Conservation (phyloP, 2,329 filamentous ascomycete genomes). For the Fusarium newnesense region DNA sequence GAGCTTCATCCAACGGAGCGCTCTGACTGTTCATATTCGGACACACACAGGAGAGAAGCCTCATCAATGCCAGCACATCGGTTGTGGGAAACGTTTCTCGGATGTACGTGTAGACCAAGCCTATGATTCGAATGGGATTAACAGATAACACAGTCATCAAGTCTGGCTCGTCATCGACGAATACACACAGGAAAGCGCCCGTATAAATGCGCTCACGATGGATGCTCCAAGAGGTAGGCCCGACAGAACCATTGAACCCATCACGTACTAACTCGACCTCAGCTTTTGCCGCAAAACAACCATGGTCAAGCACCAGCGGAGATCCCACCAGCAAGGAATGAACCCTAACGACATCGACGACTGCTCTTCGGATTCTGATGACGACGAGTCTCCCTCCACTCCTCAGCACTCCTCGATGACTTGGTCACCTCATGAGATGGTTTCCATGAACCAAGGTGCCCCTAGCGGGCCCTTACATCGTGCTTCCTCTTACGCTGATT, state of each 20-base stretch:
- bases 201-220: slow-evolving; percentile 70
- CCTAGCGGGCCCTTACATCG: slow-evolving; percentile 57
- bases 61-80: slow-evolving; percentile 72
- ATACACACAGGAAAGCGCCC: slow-evolving; percentile 76
- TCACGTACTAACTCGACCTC: slow-evolving; percentile 31
- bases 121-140: background rate
- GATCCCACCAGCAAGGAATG: slow-evolving; percentile 68
- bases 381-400: slow-evolving; percentile 68
- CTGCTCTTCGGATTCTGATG: slow-evolving; percentile 66
- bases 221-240: slow-evolving; percentile 69
- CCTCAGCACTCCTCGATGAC: slow-evolving; percentile 63
- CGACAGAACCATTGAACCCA: background rate
- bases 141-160: slow-evolving; percentile 64
- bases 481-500: slow-evolving; percentile 65
- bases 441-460: slow-evolving; percentile 51
- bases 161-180: slow-evolving; percentile 71
- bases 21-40: slow-evolving; percentile 75
- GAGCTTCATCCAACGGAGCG: slow-evolving; percentile 77
- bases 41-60: slow-evolving; percentile 79
- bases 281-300: slow-evolving; percentile 80
- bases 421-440: slow-evolving; percentile 61
- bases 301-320: slow-evolving; percentile 74
- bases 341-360: slow-evolving; percentile 66
- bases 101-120: slow-evolving; percentile 62
- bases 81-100: slow-evolving; percentile 75